Conservation (phyloP, 257 asterid genomes). For the Nicotiana tabacum region DNA sequence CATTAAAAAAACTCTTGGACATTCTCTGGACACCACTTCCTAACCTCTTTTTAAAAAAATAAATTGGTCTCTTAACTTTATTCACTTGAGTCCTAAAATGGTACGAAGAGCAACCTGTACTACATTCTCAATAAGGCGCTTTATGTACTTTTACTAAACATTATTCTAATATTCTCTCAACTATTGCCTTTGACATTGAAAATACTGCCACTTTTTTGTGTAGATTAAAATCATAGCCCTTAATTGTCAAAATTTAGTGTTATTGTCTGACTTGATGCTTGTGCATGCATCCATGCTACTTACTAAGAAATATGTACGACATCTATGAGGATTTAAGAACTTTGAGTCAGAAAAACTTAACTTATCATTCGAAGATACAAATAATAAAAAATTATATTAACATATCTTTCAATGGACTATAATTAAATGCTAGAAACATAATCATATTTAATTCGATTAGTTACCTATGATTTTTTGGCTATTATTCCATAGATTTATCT, state of each 20-base stretch:
- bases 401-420: background rate
- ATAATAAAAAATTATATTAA: background rate
- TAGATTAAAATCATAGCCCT: background rate
- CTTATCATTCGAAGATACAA: background rate
- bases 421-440: background rate
- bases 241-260: background rate
- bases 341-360: no score
- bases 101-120: background rate
- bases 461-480: background rate
- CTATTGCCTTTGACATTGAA: background rate
- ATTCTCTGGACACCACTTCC: background rate
- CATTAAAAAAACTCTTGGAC: background rate
- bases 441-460: background rate
- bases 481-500: background rate
- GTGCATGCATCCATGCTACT: background rate
- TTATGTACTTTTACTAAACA: background rate
- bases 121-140: background rate
- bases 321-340: background rate
- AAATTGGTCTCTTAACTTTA: background rate
- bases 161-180: background rate
- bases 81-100: background rate
- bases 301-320: background rate
- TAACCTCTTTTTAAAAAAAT: background rate
- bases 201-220: background rate
- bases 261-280: background rate